Evolutionary conservation across 2,329 filamentous ascomycete genomes (phyloP).

Genomic region (Colletotrichum scovillei): DNA sequence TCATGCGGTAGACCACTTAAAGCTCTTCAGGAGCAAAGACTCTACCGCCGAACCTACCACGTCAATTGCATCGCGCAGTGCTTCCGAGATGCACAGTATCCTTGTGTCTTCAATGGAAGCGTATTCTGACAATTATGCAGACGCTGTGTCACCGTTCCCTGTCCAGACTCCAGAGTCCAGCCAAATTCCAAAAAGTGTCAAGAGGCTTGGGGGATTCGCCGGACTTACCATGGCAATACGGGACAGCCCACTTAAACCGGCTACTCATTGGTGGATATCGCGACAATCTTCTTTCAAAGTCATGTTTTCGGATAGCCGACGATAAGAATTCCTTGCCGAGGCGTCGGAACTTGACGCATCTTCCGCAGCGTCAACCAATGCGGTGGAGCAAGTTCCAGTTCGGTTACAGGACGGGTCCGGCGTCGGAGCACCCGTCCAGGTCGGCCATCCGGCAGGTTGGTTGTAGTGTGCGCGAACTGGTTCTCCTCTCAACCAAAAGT

Average conservation of each 20-base stretch:
- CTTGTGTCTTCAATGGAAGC: neutral
- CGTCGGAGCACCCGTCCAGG: slow-evolving; percentile 7
- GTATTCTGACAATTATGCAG: neutral
- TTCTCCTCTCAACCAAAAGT: neutral
- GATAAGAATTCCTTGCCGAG: slow-evolving; percentile 20
- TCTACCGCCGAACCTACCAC: neutral
- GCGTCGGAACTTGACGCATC: neutral
- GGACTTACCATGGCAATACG: slow-evolving; percentile 18
- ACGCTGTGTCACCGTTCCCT: neutral
- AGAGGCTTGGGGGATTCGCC: neutral
- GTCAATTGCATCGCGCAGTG: neutral
- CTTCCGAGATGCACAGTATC: neutral
- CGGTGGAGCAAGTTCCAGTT: slow-evolving; percentile 4
- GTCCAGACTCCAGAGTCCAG: neutral
- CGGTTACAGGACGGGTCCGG: slow-evolving; percentile 20
- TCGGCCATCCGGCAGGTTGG: neutral
- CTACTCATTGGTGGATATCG: neutral
- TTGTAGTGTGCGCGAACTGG: too few species aligned
- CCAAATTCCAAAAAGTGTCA: neutral
- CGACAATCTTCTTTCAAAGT: neutral
- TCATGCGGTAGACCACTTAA: neutral
- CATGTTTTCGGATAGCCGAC: slow-evolving; percentile 14
- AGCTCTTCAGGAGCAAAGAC: neutral
- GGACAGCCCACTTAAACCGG: slow-evolving; percentile 6
- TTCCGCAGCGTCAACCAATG: neutral